A percentile compares a stretch with the other conserved stretches of the same genome.
Evolutionary conservation across 78 protist species (phyloP).

Genomic region (Parvularia atlantis): DNA sequence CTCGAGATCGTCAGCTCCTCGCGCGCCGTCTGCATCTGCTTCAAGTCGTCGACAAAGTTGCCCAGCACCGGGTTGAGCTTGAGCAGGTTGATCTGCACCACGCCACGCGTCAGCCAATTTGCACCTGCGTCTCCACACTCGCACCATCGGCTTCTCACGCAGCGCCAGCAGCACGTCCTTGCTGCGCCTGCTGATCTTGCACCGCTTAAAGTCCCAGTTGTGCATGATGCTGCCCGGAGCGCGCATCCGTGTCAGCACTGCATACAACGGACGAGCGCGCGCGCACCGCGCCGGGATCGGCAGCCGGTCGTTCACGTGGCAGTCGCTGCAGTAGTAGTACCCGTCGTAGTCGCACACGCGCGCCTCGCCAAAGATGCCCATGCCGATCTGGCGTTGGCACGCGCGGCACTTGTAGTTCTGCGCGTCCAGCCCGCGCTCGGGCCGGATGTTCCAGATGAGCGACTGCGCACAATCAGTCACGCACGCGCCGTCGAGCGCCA

Average conservation of each 20-base stretch:
- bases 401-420: not conserved
- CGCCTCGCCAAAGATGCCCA: not conserved
- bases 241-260: no score
- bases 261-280: no score
- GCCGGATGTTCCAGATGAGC: not conserved
- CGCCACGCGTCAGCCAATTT: not conserved
- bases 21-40: not conserved
- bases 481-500: no score
- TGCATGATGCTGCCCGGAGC: no score
- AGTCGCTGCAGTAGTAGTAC: not conserved
- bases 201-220: slow-evolving; percentile 1
- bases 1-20: not conserved
- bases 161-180: not conserved
- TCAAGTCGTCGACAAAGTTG: not conserved
- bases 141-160: not conserved
- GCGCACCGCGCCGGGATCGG: not conserved
- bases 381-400: not conserved
- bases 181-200: not conserved
- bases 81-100: not conserved
- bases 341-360: not conserved
- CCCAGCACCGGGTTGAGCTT: not conserved
- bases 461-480: no score
- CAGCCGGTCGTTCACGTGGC: not conserved
- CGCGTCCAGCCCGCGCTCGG: not conserved
- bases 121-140: not conserved